Evolutionary conservation across 164 flowering plant species (phyloP).

Genomic region (Vitis rupestris): DNA sequence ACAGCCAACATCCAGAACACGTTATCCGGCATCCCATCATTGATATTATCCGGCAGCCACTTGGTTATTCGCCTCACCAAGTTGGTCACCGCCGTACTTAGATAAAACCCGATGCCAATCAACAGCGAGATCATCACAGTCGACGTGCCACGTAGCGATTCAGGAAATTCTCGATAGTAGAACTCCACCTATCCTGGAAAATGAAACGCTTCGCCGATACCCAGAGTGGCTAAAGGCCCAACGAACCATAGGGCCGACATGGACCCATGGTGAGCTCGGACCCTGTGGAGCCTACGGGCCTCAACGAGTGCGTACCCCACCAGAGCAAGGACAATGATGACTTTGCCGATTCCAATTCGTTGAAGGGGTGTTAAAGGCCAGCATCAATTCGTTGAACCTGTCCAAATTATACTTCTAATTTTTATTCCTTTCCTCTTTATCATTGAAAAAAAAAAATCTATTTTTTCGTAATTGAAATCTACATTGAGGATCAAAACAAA

Average conservation of each 20-base stretch:
- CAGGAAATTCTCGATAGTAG: slow-evolving; percentile 58
- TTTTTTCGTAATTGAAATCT: too few species aligned
- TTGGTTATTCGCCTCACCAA: slow-evolving; percentile 20
- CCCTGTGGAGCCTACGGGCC: slow-evolving; percentile 13
- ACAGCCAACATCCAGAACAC: slow-evolving; percentile 42
- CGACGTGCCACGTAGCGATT: slow-evolving; percentile 28
- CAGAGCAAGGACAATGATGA: slow-evolving; percentile 17
- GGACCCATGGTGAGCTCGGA: slow-evolving; percentile 12
- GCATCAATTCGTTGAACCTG: too few species aligned
- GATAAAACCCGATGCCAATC: slow-evolving; percentile 30
- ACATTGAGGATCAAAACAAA: too few species aligned
- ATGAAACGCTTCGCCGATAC: slow-evolving; percentile 53
- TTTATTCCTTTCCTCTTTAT: background rate
- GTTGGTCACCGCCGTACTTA: slow-evolving; percentile 31
- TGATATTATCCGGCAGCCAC: slow-evolving; percentile 46
- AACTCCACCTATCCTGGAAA: slow-evolving; percentile 45
- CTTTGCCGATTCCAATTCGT: too few species aligned
- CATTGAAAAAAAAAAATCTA: too few species aligned
- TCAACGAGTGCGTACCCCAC: slow-evolving; percentile 25
- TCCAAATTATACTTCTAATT: background rate
- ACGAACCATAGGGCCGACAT: slow-evolving; percentile 48
- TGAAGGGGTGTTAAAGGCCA: too few species aligned
- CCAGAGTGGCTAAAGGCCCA: slow-evolving; percentile 27
- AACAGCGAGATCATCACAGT: slow-evolving; percentile 33
- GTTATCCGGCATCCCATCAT: slow-evolving; percentile 40